phyloP scores from a whole-genome alignment of 768 basidiomycete species.

The Neoboletus subvelutipes region DNA sequence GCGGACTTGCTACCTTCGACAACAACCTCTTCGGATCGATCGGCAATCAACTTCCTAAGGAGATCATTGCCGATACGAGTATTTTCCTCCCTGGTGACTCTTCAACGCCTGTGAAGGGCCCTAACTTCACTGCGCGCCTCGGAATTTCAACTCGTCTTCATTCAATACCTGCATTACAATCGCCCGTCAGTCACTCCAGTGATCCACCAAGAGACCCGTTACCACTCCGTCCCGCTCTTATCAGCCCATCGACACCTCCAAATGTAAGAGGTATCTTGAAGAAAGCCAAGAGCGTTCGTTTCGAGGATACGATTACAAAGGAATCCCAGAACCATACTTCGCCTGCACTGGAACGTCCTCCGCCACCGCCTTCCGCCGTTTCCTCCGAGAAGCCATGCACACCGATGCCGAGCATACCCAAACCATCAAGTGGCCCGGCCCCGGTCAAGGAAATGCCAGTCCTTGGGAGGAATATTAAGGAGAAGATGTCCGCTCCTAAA shows the following conservation, averaged over 20 bases:
- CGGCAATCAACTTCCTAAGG: conserved; percentile 2
- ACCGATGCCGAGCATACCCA: conserved; percentile 4
- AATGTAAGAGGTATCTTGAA: conserved; percentile 40
- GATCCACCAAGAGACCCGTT: conserved; percentile 23
- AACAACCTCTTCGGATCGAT: conserved; percentile 13
- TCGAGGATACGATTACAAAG: conserved; percentile 24
- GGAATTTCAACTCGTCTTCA: neutral
- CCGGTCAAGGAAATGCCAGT: conserved; percentile 1
- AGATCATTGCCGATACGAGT: conserved; percentile 4
- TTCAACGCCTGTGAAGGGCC: conserved; percentile 11
- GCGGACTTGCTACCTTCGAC: conserved; percentile 30
- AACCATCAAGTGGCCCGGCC: neutral
- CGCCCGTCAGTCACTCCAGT: conserved; percentile 4
- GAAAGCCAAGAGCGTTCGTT: conserved; percentile 41
- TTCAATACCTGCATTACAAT: conserved; percentile 1
- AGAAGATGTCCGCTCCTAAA: conserved; percentile 11
- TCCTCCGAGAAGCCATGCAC: conserved; percentile 13
- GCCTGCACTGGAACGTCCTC: conserved; percentile 1
- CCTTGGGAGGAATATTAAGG: conserved; percentile 4
- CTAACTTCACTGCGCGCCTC: neutral
- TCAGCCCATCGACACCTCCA: conserved; percentile 28
- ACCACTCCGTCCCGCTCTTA: conserved; percentile 23
- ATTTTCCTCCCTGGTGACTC: conserved; percentile 12
- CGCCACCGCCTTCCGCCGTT: conserved; percentile 3
- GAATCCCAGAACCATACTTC: conserved; percentile 1